Conservation (phyloP, 176 grass and related monocot genomes). For the Calamus simplicifolius region DNA sequence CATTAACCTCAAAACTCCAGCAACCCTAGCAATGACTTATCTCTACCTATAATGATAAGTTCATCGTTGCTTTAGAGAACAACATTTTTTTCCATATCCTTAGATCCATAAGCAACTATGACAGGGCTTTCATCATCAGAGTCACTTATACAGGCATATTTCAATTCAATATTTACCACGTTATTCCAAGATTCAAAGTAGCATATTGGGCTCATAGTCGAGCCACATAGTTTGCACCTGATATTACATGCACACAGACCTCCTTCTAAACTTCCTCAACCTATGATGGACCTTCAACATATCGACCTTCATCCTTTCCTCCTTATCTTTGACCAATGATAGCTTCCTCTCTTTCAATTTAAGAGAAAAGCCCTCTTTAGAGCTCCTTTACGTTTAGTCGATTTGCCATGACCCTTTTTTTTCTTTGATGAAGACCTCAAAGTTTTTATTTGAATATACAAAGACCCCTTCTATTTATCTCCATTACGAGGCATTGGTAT, state of each 20-base stretch:
- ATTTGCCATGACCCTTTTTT: too few relatives aligned
- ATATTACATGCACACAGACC: constrained; percentile 46
- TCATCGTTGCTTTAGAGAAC: constrained; percentile 26
- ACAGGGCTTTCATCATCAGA: constrained; percentile 28
- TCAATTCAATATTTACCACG: constrained; percentile 41
- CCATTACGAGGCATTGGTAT: too few relatives aligned
- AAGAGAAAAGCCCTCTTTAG: constrained; percentile 34
- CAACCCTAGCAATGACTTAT: constrained; percentile 59
- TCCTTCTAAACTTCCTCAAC: constrained; percentile 66
- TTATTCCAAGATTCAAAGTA: constrained; percentile 61
- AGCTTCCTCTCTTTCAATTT: constrained; percentile 31
- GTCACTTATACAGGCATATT: constrained; percentile 1
- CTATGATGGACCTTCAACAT: constrained; percentile 50
- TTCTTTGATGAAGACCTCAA: too few relatives aligned
- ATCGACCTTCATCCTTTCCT: constrained; percentile 48
- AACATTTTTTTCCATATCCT: constrained; percentile 5
- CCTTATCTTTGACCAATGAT: constrained; percentile 60
- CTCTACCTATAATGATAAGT: constrained; percentile 28
- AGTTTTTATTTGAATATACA: too few relatives aligned
- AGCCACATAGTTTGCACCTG: constrained; percentile 51
- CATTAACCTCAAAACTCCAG: constrained; percentile 68
- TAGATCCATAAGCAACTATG: constrained; percentile 12
- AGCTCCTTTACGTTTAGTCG: too few relatives aligned
- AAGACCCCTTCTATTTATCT: too few relatives aligned
- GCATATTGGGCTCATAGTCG: constrained; percentile 43